Evolutionary conservation across 2,329 filamentous ascomycete genomes (phyloP).

Genomic region (Daldinia sp.): DNA sequence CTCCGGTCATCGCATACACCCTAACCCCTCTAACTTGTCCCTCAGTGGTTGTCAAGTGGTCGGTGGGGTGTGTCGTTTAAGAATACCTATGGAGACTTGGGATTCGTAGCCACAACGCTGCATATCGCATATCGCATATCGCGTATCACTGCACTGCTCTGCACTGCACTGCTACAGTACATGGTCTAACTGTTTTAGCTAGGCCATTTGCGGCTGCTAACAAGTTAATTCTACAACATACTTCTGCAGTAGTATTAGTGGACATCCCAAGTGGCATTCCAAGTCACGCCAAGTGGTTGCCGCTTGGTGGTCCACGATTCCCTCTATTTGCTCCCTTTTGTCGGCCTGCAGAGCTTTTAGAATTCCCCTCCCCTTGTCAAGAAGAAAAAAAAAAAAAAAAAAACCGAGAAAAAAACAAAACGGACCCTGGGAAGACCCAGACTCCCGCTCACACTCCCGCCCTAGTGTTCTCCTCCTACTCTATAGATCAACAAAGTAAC

Average conservation of each 20-base stretch:
- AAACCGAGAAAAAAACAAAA: slow-evolving; percentile 17
- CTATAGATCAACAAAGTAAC: slow-evolving; percentile 3
- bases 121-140: slow-evolving; percentile 19
- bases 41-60: not conserved
- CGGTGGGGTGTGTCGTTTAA: slow-evolving; percentile 39
- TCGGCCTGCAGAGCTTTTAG: slow-evolving; percentile 44
- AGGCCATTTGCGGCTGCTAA: slow-evolving; percentile 45
- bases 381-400: too few relatives aligned
- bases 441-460: slow-evolving; percentile 25
- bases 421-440: slow-evolving; percentile 38
- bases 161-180: slow-evolving; percentile 25
- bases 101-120: slow-evolving; percentile 24
- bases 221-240: slow-evolving; percentile 35
- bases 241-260: slow-evolving; percentile 39
- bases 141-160: slow-evolving; percentile 23
- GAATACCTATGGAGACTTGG: slow-evolving; percentile 38
- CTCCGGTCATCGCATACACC: slow-evolving; percentile 40
- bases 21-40: not conserved
- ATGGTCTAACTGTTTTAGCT: slow-evolving; percentile 32
- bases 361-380: slow-evolving; percentile 40
- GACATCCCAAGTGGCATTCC: slow-evolving; percentile 25
- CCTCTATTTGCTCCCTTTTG: slow-evolving; percentile 43
- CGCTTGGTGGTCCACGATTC: slow-evolving; percentile 41
- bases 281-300: slow-evolving; percentile 43
- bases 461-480: slow-evolving; percentile 4